Conservation (phyloP, 495 filamentous ascomycete genomes). For the Cudoniella acicularis region DNA sequence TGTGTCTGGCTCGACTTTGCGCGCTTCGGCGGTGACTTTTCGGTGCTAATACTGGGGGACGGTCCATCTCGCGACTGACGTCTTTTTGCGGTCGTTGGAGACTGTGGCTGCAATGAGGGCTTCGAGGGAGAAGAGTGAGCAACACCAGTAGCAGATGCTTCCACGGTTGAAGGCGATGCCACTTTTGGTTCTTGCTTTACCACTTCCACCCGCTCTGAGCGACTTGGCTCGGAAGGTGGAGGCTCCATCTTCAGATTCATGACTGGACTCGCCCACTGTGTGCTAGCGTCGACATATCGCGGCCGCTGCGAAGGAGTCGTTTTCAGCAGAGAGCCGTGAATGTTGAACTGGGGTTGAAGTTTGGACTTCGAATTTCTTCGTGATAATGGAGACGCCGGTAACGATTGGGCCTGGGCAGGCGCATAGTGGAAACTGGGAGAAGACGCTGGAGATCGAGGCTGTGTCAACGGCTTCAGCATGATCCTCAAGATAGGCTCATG, state of each 20-base stretch:
- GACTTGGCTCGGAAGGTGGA: constrained; percentile 31
- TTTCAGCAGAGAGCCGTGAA: background rate
- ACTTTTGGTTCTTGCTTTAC: background rate
- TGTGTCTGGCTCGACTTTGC: background rate
- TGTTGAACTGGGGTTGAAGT: background rate
- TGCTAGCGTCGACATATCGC: constrained; percentile 24
- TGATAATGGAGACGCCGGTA: constrained; percentile 15
- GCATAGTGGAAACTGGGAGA: constrained; percentile 27
- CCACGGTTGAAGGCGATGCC: background rate
- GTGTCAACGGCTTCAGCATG: constrained; percentile 49
- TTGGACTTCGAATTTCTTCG: constrained; percentile 15
- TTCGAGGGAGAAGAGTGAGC: constrained; percentile 28
- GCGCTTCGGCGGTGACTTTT: constrained; percentile 10
- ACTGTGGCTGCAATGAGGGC: constrained; percentile 39
- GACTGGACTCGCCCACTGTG: constrained; percentile 19
- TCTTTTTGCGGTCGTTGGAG: constrained; percentile 23
- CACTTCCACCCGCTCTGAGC: background rate
- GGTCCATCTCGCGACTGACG: constrained; percentile 2
- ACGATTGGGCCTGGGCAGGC: constrained; percentile 25
- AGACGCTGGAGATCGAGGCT: constrained; percentile 33
- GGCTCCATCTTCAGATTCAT: constrained; percentile 16
- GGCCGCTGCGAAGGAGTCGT: background rate
- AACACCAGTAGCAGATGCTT: background rate
- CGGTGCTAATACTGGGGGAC: background rate
- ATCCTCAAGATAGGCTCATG: constrained; percentile 13